Conservation (phyloP, 495 filamentous ascomycete genomes). For the Bathelium albidoporum region DNA sequence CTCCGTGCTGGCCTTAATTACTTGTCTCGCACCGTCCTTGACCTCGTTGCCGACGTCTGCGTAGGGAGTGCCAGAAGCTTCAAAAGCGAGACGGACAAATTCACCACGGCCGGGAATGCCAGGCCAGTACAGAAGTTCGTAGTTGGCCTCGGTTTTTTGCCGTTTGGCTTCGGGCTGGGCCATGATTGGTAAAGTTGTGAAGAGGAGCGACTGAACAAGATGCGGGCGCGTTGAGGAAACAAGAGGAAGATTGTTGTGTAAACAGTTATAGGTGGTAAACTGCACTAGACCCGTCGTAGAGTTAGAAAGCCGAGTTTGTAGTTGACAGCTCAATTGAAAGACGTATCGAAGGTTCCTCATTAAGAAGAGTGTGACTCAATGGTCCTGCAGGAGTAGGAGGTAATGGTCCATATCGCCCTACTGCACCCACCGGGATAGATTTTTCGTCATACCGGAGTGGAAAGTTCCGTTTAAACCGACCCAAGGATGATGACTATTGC, state of each 20-base stretch:
- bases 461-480: background rate
- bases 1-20: conserved; percentile 14
- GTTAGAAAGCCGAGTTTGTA: background rate
- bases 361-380: background rate
- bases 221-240: background rate
- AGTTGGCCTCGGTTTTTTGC: conserved; percentile 14
- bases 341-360: background rate
- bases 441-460: background rate
- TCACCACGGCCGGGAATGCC: conserved; percentile 55
- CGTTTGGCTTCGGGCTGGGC: conserved; percentile 13
- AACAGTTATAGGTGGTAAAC: background rate
- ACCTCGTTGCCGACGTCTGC: conserved; percentile 41
- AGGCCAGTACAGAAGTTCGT: conserved; percentile 57
- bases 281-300: background rate
- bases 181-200: background rate
- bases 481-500: too few relatives aligned
- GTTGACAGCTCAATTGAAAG: background rate
- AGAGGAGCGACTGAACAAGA: conserved; percentile 5
- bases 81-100: conserved; percentile 52
- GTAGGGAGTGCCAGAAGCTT: conserved; percentile 50
- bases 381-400: background rate
- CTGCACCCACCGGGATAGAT: too few relatives aligned
- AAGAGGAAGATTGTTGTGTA: background rate
- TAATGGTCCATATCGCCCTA: too few relatives aligned
- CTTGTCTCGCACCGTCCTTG: conserved; percentile 25